These are phyloP conservation scores for Fusarium sp. DNA, from an alignment of 2,329 filamentous ascomycete species.

Conservation along the genomic window DNA sequence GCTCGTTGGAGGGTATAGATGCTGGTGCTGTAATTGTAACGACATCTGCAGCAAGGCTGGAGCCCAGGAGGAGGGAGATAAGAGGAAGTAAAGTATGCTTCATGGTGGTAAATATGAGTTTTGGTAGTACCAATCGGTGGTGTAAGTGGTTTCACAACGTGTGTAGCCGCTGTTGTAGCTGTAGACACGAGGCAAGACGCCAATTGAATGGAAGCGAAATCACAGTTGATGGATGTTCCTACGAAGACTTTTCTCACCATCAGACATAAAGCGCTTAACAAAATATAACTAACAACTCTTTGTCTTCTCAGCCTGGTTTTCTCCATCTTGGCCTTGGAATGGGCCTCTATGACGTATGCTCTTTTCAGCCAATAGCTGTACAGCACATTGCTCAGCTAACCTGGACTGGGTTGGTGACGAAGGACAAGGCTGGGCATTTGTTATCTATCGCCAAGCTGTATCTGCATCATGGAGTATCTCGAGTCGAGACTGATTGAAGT, in stretches of 20 bases:
- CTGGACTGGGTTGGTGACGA: slow-evolving; percentile 19
- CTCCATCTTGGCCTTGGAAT: slow-evolving; percentile 37
- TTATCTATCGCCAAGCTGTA: slow-evolving; percentile 1
- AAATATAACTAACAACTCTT: slow-evolving; percentile 21
- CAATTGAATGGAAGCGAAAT: slow-evolving; percentile 10
- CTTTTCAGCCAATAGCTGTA: slow-evolving; percentile 30
- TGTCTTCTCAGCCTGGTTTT: slow-evolving; percentile 32
- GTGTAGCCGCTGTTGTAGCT: slow-evolving; percentile 4
- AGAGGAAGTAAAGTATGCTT: slow-evolving; percentile 20
- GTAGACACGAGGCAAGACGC: neutral
- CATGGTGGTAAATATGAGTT: slow-evolving; percentile 28
- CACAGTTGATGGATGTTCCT: neutral
- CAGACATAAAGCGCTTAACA: neutral
- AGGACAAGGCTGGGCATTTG: slow-evolving; percentile 27
- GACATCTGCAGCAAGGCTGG: slow-evolving; percentile 41
- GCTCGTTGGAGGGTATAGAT: slow-evolving; percentile 52
- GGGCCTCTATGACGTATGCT: slow-evolving; percentile 39
- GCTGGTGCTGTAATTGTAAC: slow-evolving; percentile 52
- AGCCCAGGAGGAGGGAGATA: slow-evolving; percentile 21
- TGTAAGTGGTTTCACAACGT: slow-evolving; percentile 26
- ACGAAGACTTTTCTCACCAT: neutral
- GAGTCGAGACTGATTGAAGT: neutral
- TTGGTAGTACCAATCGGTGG: slow-evolving; percentile 7
- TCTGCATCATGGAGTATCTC: neutral
- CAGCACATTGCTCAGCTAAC: slow-evolving; percentile 32